phyloP scores from a whole-genome alignment of 148 eudicot genomes.

The Simmondsia chinensis region DNA sequence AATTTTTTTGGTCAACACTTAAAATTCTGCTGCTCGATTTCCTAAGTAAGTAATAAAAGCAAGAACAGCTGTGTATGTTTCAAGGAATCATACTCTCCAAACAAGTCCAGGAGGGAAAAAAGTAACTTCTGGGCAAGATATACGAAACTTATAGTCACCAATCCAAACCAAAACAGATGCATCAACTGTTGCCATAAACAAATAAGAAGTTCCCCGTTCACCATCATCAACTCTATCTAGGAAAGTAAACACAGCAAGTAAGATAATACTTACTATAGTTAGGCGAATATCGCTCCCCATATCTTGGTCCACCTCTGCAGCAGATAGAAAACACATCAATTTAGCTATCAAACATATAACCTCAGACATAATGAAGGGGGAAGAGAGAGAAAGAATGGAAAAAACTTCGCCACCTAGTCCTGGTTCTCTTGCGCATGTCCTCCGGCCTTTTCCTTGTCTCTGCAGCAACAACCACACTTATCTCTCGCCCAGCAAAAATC shows the following conservation, averaged over 20 bases:
- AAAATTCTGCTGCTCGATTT: too few relatives aligned
- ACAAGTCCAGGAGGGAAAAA: too few relatives aligned
- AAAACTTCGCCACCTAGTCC: constrained; percentile 28
- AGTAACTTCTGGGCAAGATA: too few relatives aligned
- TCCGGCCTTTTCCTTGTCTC: constrained; percentile 66
- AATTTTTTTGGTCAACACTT: too few relatives aligned
- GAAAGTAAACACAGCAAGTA: background rate
- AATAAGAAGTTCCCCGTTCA: too few relatives aligned
- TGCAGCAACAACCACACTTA: constrained; percentile 61
- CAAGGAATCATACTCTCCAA: too few relatives aligned
- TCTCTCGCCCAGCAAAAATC: constrained; percentile 66
- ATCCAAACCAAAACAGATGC: too few relatives aligned
- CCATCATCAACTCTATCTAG: too few relatives aligned
- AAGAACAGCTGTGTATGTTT: too few relatives aligned
- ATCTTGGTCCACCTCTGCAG: constrained; percentile 39
- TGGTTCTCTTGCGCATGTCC: constrained; percentile 61
- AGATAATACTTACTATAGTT: constrained; percentile 23
- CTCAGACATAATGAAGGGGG: background rate
- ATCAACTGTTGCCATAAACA: too few relatives aligned
- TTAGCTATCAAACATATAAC: background rate
- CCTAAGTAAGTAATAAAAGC: too few relatives aligned
- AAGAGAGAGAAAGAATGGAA: background rate
- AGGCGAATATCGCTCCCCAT: constrained; percentile 50
- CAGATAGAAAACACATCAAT: background rate
- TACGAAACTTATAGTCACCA: too few relatives aligned